Base-by-base conservation (phyloP, 148 eudicot species). In the Diospyros lotus region DNA sequence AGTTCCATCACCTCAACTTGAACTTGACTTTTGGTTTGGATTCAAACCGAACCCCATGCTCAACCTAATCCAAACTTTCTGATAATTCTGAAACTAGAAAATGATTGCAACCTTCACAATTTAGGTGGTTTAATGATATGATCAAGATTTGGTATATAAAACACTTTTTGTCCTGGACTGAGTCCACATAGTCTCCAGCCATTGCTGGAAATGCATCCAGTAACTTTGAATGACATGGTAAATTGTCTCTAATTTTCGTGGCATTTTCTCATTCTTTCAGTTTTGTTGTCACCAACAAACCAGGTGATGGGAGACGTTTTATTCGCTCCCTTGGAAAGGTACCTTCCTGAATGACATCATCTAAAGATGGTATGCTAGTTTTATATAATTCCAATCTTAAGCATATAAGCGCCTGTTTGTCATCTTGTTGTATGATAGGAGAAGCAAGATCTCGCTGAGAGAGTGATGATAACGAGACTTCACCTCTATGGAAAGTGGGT, bases 401-500 rank as follows among this genome's bases (percentile, higher is more conserved):
- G 2, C 1, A 14, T 12, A 9, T 5, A 55, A 44, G 12, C 2
- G 7, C 8, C 4, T 58, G 51, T 48, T 63, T 38, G 53, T 40
- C 14, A 42, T 76, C 40, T 55, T 70, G 10, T 52, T 6, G 41
- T 58, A 61, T 69, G 64, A 72, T 81, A 95, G 99, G 99, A 95
- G 85, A 82, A 81, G 76, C 96, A 86, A 69, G 94, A 87, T 14
- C 99, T 95, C 56, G 99, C 97, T 0, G 98, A 93, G 77, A 88
- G 97, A 80, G 94, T 96, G 54, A 96, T 93, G 99, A 80, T 84
- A 79, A 93, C 97, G 10, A 91, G 99, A 6, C 99, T 95, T 77
- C 90, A 91, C 83, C 88, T 95, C 50, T 95, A 93, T 43, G 98
- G 90, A 54, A 90, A 87, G 87, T 95, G 99, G 99, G 74, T 91